Conservation (phyloP, 2,329 filamentous ascomycete genomes). For the Pseudogymnoascus verrucosus region DNA sequence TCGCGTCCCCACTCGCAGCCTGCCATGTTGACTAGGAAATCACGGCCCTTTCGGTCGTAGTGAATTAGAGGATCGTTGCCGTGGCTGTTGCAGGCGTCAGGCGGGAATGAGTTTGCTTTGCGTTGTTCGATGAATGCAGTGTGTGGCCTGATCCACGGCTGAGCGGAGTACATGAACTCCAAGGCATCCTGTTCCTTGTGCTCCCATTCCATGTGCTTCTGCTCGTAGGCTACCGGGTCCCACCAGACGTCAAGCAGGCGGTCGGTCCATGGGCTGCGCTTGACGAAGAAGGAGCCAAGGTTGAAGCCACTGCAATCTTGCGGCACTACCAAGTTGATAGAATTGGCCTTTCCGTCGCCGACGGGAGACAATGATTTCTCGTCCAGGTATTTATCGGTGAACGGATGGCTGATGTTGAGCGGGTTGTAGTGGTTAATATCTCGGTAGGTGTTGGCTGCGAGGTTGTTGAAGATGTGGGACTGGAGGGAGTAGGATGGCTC, state of each 20-base stretch:
- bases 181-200: constrained; percentile 97
- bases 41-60: constrained; percentile 75
- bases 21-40: constrained; percentile 97
- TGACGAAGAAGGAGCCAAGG: constrained; percentile 88
- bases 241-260: constrained; percentile 93
- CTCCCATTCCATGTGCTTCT: constrained; percentile 98
- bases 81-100: constrained; percentile 76
- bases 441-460: constrained; percentile 70
- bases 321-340: constrained; percentile 79
- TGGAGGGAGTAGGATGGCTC: constrained; percentile 87
- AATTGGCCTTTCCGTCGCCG: constrained; percentile 69
- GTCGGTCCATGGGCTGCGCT: constrained; percentile 81
- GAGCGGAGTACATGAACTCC: constrained; percentile 82
- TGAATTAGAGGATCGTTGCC: constrained; percentile 71
- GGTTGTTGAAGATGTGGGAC: constrained; percentile 76
- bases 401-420: constrained; percentile 83
- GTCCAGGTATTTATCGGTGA: constrained; percentile 68
- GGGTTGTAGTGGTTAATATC: constrained; percentile 97
- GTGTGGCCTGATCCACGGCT: constrained; percentile 87
- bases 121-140: constrained; percentile 86
- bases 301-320: constrained; percentile 97
- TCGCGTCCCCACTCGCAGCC: constrained; percentile 95
- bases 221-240: constrained; percentile 95
- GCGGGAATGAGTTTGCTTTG: constrained; percentile 89
- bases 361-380: constrained; percentile 59